phyloP scores from a whole-genome alignment of 148 eudicot genomes.

The Nepenthes gracilis region DNA sequence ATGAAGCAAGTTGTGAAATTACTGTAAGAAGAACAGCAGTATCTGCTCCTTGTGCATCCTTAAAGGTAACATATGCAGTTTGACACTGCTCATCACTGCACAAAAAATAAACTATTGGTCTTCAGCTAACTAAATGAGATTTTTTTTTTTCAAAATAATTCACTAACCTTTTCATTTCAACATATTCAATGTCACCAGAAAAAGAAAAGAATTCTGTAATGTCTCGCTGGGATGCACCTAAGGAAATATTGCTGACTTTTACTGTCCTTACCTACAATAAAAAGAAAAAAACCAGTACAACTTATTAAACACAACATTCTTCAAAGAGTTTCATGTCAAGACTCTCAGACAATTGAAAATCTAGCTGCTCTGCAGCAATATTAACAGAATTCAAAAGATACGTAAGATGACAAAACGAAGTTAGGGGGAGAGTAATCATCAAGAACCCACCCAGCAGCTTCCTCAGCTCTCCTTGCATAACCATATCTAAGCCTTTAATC shows the following conservation, averaged over 20 bases:
- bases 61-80: slow-evolving; percentile 83
- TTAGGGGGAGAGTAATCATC: too few relatives aligned
- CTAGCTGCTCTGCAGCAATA: too few relatives aligned
- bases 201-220: slow-evolving; percentile 86
- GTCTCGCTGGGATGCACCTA: slow-evolving; percentile 65
- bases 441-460: too few relatives aligned
- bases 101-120: slow-evolving; percentile 5
- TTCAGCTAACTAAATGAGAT: slow-evolving; percentile 1
- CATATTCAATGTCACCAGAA: slow-evolving; percentile 78
- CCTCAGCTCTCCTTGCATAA: too few relatives aligned
- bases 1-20: slow-evolving; percentile 8
- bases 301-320: too few relatives aligned
- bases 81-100: slow-evolving; percentile 66
- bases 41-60: slow-evolving; percentile 78
- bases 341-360: too few relatives aligned
- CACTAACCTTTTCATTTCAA: slow-evolving; percentile 67
- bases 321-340: too few relatives aligned
- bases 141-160: background rate
- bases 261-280: slow-evolving; percentile 51
- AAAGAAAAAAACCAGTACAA: background rate
- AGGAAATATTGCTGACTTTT: slow-evolving; percentile 75
- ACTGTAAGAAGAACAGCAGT: slow-evolving; percentile 94
- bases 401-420: too few relatives aligned
- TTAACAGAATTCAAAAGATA: too few relatives aligned
- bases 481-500: too few relatives aligned